These are phyloP conservation scores for Boletus patriciae DNA, from an alignment of 768 basidiomycete species.

Conservation along the genomic window DNA sequence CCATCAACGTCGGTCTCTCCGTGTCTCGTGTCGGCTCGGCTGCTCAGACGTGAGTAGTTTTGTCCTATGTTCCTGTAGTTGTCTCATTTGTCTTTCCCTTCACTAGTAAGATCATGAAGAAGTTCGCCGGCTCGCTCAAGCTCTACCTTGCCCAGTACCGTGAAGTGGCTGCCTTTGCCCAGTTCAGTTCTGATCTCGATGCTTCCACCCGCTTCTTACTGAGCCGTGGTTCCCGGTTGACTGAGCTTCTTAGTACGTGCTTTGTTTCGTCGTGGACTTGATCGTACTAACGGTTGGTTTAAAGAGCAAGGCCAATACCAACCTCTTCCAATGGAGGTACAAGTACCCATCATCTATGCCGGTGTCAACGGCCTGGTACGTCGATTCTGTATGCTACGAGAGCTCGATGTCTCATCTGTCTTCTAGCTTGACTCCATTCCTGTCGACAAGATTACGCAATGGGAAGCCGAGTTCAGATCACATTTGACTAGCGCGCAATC, in stretches of 20 bases:
- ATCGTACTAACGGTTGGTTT: conserved; percentile 14
- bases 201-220: conserved; percentile 99
- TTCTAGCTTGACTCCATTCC: conserved; percentile 87
- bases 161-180: conserved; percentile 99
- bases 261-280: neutral
- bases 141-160: conserved; percentile 99
- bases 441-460: conserved; percentile 90
- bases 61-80: neutral
- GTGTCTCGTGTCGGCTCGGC: conserved; percentile 99
- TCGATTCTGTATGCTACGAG: conserved; percentile 12
- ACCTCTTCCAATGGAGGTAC: conserved; percentile 90
- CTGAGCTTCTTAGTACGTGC: conserved; percentile 83
- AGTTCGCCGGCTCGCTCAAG: conserved; percentile 99
- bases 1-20: conserved; percentile 99
- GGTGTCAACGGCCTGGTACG: conserved; percentile 98
- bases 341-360: conserved; percentile 98
- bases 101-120: conserved; percentile 96
- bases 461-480: conserved; percentile 90
- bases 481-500: conserved; percentile 76
- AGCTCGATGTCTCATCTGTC: neutral
- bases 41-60: conserved; percentile 86
- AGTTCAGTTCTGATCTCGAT: conserved; percentile 99
- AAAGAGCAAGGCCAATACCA: conserved; percentile 98
- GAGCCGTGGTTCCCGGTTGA: conserved; percentile 96
- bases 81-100: neutral